Evolutionary conservation across 1,139 yeast species (phyloP).

Genomic region (Magnusiomyces suaveolens): DNA sequence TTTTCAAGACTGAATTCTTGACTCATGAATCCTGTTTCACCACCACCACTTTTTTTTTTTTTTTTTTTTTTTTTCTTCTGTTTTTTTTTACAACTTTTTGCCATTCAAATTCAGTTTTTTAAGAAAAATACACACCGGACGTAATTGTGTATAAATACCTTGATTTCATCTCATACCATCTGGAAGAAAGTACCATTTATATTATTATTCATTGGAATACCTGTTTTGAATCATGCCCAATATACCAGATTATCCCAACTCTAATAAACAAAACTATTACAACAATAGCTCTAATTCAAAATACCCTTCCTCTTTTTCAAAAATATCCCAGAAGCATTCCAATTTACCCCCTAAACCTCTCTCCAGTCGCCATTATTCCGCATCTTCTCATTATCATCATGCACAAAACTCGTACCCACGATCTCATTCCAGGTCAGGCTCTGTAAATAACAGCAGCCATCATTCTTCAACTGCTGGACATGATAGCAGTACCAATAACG

Average conservation of each 20-base stretch:
- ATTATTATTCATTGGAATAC: no score
- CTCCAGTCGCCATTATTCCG: background rate
- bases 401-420: background rate
- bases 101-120: no score
- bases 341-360: background rate
- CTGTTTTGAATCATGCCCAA: background rate
- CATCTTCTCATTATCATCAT: background rate
- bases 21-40: no score
- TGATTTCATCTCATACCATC: no score
- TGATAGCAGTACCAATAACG: background rate
- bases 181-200: no score
- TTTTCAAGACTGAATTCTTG: no score
- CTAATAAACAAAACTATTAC: background rate
- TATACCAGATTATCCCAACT: background rate
- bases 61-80: no score
- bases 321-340: background rate
- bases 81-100: no score
- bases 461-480: background rate
- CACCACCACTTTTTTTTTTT: no score
- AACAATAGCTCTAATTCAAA: background rate
- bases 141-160: no score
- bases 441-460: background rate
- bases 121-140: no score
- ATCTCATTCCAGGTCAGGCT: background rate
- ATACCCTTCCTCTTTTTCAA: conserved; percentile 1